phyloP scores from a whole-genome alignment of 177 flowering plant genomes.

The Tripterygium wilfordii region DNA sequence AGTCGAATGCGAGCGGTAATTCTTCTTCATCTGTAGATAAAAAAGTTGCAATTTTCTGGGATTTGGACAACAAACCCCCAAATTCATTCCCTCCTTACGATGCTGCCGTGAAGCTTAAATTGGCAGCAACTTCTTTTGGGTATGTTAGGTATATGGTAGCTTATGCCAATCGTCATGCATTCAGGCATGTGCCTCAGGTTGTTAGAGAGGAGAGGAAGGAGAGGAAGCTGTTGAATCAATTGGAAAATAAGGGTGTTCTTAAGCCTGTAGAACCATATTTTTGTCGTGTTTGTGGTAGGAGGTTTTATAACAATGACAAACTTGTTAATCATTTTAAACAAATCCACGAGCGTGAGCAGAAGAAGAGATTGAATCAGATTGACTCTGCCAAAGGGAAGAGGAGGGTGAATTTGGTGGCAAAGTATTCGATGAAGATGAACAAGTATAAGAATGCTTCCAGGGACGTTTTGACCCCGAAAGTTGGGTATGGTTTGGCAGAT shows the following conservation, averaged over 20 bases:
- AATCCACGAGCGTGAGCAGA: slow-evolving; percentile 74
- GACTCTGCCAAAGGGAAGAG: slow-evolving; percentile 64
- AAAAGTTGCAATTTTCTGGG: slow-evolving; percentile 81
- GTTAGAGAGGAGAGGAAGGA: slow-evolving; percentile 52
- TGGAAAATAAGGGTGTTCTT: slow-evolving; percentile 50
- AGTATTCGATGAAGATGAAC: slow-evolving; percentile 76
- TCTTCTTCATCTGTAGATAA: slow-evolving; percentile 7
- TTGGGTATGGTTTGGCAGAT: slow-evolving; percentile 68
- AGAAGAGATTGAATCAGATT: slow-evolving; percentile 60
- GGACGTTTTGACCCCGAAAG: slow-evolving; percentile 60
- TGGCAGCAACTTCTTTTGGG: slow-evolving; percentile 57
- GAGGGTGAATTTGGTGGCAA: slow-evolving; percentile 65
- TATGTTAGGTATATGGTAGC: slow-evolving; percentile 54
- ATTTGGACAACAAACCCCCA: slow-evolving; percentile 82
- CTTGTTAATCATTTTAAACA: slow-evolving; percentile 69
- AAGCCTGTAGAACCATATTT: slow-evolving; percentile 37
- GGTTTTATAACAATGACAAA: slow-evolving; percentile 55
- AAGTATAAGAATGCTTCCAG: slow-evolving; percentile 60
- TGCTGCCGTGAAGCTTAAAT: slow-evolving; percentile 58
- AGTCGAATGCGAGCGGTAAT: slow-evolving; percentile 6
- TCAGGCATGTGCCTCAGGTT: slow-evolving; percentile 44
- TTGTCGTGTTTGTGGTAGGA: slow-evolving; percentile 83
- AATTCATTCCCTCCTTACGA: slow-evolving; percentile 58
- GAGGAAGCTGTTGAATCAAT: slow-evolving; percentile 37
- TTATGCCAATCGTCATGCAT: slow-evolving; percentile 68